A percentile compares a stretch with the other conserved stretches of the same genome.
These are phyloP conservation scores for Tilletia horrida DNA, from an alignment of 1,284 basidiomycete species.

Conservation along the genomic window DNA sequence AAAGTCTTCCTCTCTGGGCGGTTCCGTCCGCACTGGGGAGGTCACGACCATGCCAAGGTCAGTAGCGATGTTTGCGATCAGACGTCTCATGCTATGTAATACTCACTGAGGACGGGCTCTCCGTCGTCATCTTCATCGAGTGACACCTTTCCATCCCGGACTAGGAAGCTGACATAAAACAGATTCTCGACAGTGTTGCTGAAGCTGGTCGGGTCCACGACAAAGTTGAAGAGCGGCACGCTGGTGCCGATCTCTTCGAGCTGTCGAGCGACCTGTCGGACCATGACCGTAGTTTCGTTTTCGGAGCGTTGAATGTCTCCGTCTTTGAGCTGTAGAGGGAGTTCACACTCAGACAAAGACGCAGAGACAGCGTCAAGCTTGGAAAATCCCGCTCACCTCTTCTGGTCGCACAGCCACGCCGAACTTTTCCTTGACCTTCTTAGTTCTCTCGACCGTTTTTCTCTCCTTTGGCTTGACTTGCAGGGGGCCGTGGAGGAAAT, in stretches of 20 bases:
- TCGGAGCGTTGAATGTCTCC: constrained; percentile 40
- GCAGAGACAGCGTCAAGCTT: no score
- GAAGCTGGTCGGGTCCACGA: constrained; percentile 81
- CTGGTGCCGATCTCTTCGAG: constrained; percentile 53
- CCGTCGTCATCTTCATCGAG: constrained; percentile 60
- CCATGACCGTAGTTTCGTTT: constrained; percentile 43
- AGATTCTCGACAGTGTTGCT: constrained; percentile 89
- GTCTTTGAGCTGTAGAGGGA: constrained; percentile 29
- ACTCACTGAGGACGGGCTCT: constrained; percentile 71
- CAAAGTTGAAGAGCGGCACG: constrained; percentile 76
- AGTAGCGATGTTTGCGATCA: not conserved
- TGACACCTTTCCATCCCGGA: constrained; percentile 73
- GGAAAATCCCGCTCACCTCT: constrained; percentile 26
- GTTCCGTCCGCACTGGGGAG: constrained; percentile 21
- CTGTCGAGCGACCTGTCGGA: constrained; percentile 56
- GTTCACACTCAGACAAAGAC: not conserved
- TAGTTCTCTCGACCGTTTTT: constrained; percentile 18
- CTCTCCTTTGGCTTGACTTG: constrained; percentile 35
- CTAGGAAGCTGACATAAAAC: constrained; percentile 85
- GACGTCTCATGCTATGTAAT: constrained; percentile 19
- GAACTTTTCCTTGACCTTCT: constrained; percentile 18
- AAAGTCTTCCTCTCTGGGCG: constrained; percentile 63
- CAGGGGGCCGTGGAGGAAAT: constrained; percentile 50
- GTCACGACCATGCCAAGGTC: not conserved
- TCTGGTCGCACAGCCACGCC: constrained; percentile 20